Conservation (phyloP, 257 asterid species). For the Solanum chiquidenum region DNA sequence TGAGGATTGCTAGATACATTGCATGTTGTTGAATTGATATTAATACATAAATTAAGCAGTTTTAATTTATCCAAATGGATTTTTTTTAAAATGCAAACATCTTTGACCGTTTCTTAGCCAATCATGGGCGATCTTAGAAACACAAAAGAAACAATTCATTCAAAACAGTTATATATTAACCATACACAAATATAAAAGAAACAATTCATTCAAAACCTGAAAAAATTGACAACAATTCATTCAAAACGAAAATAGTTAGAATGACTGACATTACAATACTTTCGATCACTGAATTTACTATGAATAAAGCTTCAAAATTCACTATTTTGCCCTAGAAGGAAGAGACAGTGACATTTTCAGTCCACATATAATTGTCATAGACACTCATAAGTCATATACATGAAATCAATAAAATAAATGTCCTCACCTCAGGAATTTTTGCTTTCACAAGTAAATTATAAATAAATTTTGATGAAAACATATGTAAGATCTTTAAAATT, state of each 20-base stretch:
- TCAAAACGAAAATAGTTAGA: no score
- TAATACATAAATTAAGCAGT: neutral
- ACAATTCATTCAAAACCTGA: no score
- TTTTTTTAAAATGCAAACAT: neutral
- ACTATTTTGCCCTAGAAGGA: neutral
- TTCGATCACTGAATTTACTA: no score
- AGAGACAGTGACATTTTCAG: no score
- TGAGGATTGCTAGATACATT: neutral
- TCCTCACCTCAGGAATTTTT: neutral
- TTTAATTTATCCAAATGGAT: neutral
- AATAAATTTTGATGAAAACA: no score
- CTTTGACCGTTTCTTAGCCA: slow-evolving; percentile 1
- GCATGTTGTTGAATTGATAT: neutral
- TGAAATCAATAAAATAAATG: neutral
- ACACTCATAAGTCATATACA: neutral
- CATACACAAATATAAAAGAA: neutral
- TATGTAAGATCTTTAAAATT: no score
- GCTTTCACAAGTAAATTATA: neutral
- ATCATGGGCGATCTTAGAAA: neutral
- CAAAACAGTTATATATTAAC: no score
- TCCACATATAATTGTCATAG: no score
- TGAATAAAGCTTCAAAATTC: no score
- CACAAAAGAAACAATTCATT: neutral
- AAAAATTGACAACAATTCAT: neutral
- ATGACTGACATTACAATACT: neutral